These are phyloP conservation scores for Zasmidium cellare DNA, from an alignment of 2,329 filamentous ascomycete species.

Conservation along the genomic window DNA sequence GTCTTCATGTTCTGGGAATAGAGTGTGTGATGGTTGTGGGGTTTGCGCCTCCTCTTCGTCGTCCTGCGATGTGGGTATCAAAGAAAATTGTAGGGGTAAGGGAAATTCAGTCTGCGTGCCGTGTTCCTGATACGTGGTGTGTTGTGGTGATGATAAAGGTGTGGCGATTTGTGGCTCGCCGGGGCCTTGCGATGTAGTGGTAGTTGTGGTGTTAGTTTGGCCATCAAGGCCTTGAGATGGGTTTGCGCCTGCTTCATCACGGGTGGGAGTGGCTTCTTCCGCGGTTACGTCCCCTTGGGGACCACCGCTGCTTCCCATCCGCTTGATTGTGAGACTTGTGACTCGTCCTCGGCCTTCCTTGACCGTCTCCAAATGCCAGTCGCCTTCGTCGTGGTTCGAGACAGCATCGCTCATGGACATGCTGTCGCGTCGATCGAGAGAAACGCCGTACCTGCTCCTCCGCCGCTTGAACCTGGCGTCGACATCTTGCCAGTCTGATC, in stretches of 20 bases:
- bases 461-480: conserved; percentile 33
- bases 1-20: conserved; percentile 9
- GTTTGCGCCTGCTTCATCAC: not conserved
- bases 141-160: not conserved
- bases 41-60: conserved; percentile 8
- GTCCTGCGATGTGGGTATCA: conserved; percentile 3
- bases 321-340: conserved; percentile 28
- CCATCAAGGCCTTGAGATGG: conserved; percentile 9
- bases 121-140: conserved; percentile 1
- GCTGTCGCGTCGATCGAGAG: conserved; percentile 14
- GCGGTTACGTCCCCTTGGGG: not conserved
- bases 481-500: conserved; percentile 37
- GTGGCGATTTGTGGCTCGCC: conserved; percentile 13
- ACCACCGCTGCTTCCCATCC: conserved; percentile 18
- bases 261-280: conserved; percentile 8
- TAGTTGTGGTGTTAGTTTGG: not conserved
- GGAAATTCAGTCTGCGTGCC: conserved; percentile 3
- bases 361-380: conserved; percentile 31
- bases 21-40: not conserved
- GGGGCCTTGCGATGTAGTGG: conserved; percentile 3
- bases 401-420: conserved; percentile 10
- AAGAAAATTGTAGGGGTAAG: not conserved
- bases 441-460: conserved; percentile 32
- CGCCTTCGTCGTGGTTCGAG: conserved; percentile 15
- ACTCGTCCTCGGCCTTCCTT: conserved; percentile 26